Evolutionary conservation across 345 rosid genomes (phyloP).

Genomic region (Crucihimalaya himalaica): DNA sequence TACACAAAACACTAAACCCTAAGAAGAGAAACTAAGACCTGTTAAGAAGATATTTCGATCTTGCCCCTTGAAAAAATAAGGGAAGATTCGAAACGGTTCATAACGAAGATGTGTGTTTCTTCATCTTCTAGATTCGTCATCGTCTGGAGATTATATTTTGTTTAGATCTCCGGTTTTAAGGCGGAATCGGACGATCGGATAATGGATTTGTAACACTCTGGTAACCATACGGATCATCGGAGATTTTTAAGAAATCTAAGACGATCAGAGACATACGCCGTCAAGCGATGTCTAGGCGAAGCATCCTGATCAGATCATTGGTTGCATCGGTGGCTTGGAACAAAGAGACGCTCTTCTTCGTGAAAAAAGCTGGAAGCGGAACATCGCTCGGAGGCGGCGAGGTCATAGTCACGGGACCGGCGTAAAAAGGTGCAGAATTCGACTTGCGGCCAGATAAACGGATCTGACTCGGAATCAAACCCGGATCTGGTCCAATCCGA

Average conservation of each 20-base stretch:
- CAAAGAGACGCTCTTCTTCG: slow-evolving; percentile 41
- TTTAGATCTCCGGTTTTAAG: not conserved
- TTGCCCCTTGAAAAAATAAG: slow-evolving; percentile 90
- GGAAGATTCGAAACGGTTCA: slow-evolving; percentile 46
- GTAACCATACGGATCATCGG: not conserved
- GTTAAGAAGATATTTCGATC: slow-evolving; percentile 42
- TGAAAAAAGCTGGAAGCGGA: slow-evolving; percentile 73
- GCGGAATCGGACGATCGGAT: slow-evolving; percentile 15
- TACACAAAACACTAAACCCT: slow-evolving; percentile 38
- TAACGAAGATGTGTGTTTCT: slow-evolving; percentile 36
- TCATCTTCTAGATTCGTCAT: slow-evolving; percentile 42
- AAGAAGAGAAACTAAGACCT: slow-evolving; percentile 43
- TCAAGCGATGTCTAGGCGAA: slow-evolving; percentile 49
- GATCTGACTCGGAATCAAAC: slow-evolving; percentile 32
- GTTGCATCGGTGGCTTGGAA: slow-evolving; percentile 49
- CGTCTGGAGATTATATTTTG: slow-evolving; percentile 24
- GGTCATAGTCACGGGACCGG: slow-evolving; percentile 66
- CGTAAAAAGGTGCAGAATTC: slow-evolving; percentile 52
- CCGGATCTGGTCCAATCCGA: slow-evolving; percentile 48
- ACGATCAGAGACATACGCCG: slow-evolving; percentile 4
- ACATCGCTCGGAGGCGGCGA: slow-evolving; percentile 97
- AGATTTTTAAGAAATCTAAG: not conserved
- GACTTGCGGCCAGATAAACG: slow-evolving; percentile 35
- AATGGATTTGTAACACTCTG: not conserved
- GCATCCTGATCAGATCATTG: slow-evolving; percentile 51